Percentiles rank a stretch among this genome's conserved stretches.
phyloP scores from a whole-genome alignment of 2,329 filamentous ascomycete genomes.

The Alternaria rosae region DNA sequence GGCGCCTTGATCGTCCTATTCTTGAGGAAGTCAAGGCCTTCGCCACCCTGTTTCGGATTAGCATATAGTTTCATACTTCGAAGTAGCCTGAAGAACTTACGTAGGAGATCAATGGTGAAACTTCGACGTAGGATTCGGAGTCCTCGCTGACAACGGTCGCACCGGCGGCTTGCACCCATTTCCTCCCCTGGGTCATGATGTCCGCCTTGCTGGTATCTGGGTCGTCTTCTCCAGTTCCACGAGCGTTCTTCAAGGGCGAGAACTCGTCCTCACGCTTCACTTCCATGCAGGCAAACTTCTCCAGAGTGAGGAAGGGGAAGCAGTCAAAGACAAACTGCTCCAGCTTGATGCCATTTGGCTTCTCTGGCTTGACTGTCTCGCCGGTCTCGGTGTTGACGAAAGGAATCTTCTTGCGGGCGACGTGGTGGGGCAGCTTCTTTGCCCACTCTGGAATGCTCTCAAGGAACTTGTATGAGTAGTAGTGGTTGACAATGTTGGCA shows the following conservation, averaged over 20 bases:
- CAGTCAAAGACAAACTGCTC: constrained; percentile 99
- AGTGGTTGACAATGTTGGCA: constrained; percentile 99
- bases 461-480: constrained; percentile 95
- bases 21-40: constrained; percentile 68
- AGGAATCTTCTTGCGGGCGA: constrained; percentile 98
- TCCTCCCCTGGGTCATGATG: constrained; percentile 87
- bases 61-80: not conserved
- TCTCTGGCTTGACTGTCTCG: constrained; percentile 85
- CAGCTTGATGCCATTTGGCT: constrained; percentile 97
- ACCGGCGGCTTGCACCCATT: constrained; percentile 83
- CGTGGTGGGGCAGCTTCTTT: constrained; percentile 88
- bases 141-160: constrained; percentile 73
- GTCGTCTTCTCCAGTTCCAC: constrained; percentile 85
- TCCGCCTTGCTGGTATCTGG: constrained; percentile 90
- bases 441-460: constrained; percentile 88
- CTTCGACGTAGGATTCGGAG: constrained; percentile 72
- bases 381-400: constrained; percentile 78
- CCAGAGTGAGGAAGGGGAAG: constrained; percentile 85
- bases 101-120: constrained; percentile 94
- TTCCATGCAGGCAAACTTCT: constrained; percentile 94
- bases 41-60: constrained; percentile 60
- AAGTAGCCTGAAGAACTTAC: constrained; percentile 66
- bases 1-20: constrained; percentile 68
- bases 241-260: constrained; percentile 92
- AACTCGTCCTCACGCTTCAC: constrained; percentile 98